A percentile compares a stretch with the other conserved stretches of the same genome.
Conservation (phyloP, 805 yeast species). For the Zygotorulaspora danielsina region DNA sequence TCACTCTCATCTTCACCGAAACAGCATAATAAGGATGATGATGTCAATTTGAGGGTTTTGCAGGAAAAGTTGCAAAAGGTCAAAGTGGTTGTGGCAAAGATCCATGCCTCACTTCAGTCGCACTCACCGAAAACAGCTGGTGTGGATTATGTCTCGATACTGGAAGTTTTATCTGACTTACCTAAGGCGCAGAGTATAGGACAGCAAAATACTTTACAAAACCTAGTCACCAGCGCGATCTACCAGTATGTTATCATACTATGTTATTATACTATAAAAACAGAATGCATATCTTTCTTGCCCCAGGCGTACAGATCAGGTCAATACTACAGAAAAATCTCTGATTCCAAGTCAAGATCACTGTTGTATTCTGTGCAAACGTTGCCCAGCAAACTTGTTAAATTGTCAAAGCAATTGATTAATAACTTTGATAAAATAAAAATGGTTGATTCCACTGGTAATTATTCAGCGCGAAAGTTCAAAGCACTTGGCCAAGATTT, state of each 20-base stretch:
- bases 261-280: slow-evolving; percentile 23
- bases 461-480: slow-evolving; percentile 2
- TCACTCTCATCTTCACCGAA: slow-evolving; percentile 6
- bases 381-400: slow-evolving; percentile 3
- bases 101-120: slow-evolving; percentile 5
- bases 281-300: slow-evolving; percentile 17
- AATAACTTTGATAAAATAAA: slow-evolving; percentile 2
- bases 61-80: slow-evolving; percentile 18
- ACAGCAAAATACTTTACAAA: slow-evolving; percentile 7
- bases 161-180: slow-evolving; percentile 4
- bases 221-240: slow-evolving; percentile 4
- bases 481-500: slow-evolving; percentile 5
- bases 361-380: slow-evolving; percentile 25
- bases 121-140: slow-evolving; percentile 1
- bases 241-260: slow-evolving; percentile 19
- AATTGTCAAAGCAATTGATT: slow-evolving; percentile 1
- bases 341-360: slow-evolving; percentile 17
- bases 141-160: slow-evolving; percentile 8
- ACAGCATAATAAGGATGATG: slow-evolving; percentile 6
- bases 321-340: slow-evolving; percentile 19
- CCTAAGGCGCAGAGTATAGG: slow-evolving; percentile 3
- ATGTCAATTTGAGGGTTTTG: slow-evolving; percentile 7
- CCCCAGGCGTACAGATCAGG: slow-evolving; percentile 22
- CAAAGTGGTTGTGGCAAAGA: slow-evolving; percentile 12
- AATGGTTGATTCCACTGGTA: neutral